Evolutionary conservation across 768 basidiomycete species (phyloP).

Genomic region (Tricholoma matsutake): DNA sequence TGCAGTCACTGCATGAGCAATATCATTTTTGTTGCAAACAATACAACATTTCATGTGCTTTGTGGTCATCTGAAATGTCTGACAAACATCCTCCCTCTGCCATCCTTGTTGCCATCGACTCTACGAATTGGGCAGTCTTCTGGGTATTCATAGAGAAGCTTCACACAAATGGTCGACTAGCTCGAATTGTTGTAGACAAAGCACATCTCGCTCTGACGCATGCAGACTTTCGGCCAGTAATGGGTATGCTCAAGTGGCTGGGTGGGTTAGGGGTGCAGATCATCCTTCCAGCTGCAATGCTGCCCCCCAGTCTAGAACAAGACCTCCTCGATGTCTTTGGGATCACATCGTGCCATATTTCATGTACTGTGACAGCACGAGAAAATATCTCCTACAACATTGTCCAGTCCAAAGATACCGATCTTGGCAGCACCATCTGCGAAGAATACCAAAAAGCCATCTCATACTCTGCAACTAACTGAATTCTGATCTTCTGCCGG

Average conservation of each 20-base stretch:
- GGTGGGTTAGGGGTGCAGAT: slow-evolving; percentile 8
- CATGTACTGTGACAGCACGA: neutral
- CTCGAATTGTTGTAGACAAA: slow-evolving; percentile 14
- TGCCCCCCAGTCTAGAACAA: slow-evolving; percentile 10
- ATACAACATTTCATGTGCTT: no score
- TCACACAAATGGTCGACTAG: neutral
- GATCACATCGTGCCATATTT: slow-evolving; percentile 1
- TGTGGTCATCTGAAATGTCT: neutral
- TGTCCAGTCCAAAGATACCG: neutral
- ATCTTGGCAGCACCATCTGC: no score
- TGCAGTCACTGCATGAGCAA: no score
- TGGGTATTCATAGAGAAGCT: neutral
- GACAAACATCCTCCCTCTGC: neutral
- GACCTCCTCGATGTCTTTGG: slow-evolving; percentile 1
- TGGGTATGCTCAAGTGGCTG: slow-evolving; percentile 9
- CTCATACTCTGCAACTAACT: no score
- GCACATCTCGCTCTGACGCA: slow-evolving; percentile 13
- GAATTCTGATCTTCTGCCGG: no score
- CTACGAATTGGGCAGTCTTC: neutral
- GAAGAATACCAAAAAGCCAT: no score
- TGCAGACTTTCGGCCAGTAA: slow-evolving; percentile 9
- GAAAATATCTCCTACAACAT: slow-evolving; percentile 1
- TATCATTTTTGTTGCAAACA: no score
- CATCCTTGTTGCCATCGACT: slow-evolving; percentile 10
- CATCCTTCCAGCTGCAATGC: slow-evolving; percentile 11